Conservation (phyloP, 108 stramenopile species). For the Chaetoceros muelleri region DNA sequence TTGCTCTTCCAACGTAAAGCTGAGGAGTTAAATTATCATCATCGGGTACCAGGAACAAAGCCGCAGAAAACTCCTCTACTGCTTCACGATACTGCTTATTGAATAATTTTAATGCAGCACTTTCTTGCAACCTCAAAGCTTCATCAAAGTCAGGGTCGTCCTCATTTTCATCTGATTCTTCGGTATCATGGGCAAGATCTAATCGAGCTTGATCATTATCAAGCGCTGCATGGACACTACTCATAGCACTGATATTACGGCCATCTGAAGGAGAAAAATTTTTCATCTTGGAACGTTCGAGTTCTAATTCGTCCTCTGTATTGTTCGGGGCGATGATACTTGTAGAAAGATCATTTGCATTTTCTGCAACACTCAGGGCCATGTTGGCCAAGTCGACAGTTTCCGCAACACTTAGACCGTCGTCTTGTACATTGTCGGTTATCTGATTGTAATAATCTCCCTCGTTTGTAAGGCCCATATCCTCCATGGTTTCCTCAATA, state of each 20-base stretch:
- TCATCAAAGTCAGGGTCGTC: conserved; percentile 83
- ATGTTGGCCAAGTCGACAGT: neutral
- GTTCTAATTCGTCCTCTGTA: neutral
- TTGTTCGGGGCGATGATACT: neutral
- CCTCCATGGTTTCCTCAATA: too few relatives aligned
- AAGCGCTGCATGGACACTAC: neutral
- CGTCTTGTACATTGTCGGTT: neutral
- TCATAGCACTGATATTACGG: neutral
- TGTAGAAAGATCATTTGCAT: neutral
- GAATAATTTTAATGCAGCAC: conserved; percentile 53
- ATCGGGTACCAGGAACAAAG: conserved; percentile 74
- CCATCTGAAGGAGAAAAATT: too few relatives aligned
- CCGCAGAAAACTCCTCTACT: conserved; percentile 82
- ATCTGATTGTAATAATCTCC: too few relatives aligned
- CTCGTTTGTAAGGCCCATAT: too few relatives aligned
- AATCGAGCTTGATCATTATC: neutral
- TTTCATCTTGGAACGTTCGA: too few relatives aligned
- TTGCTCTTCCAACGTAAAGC: conserved; percentile 67
- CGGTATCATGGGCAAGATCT: conserved; percentile 3
- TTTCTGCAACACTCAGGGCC: neutral
- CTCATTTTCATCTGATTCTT: conserved; percentile 19
- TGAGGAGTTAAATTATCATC: conserved; percentile 69
- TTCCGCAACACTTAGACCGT: neutral
- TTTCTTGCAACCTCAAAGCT: conserved; percentile 74
- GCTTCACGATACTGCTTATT: conserved; percentile 69